Base-by-base conservation (phyloP, 192 early-diverging fungal species). In the Coemansia umbellata region DNA sequence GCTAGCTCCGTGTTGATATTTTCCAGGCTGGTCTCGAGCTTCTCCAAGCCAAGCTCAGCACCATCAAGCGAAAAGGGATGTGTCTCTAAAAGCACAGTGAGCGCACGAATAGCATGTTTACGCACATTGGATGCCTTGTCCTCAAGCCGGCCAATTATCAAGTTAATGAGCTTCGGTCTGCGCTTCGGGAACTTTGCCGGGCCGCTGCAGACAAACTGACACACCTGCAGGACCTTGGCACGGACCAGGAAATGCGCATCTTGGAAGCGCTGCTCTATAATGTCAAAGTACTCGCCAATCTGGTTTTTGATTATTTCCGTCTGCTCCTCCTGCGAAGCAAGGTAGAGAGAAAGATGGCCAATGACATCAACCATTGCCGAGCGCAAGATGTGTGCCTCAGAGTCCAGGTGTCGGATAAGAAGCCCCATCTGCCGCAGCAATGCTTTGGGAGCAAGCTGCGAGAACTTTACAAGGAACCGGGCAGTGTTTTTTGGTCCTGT, bases 101-200 rank as follows among this genome's bases (percentile, higher is more conserved):
- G 61, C 0, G 90, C 81, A 53, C 91, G 91, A 42, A 98, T 87
- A 0, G 97, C 91, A 53, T 92, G 85, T 57, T 89, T 94, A 27
- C 97, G 85, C 3, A 97, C 91, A 39, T 79, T 83, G 51, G 85
- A 87, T 32, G 87, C 87, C 66, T 96, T 98, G 70, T 99, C 97
- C 31, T 91, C 83, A 21, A 98, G 73, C 27, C 91, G 80, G 18
- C 87, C 84, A 28, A 89, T 81, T 4, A 88, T 84, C 22, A 94
- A 59, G 11, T 78, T 58, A 3, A 89, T 72, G 9, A 97, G 66
- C 13, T 73, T 70, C 37, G 85, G 84, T 8, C 94, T 75, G 36
- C 86, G 76, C 62, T 85, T 88, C 13, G 86, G 86, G 50, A 90
- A 90, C 47, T 89, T 89, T 37, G 74, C 66, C 11, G 72, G 74